Base-by-base conservation (phyloP, 108 stramenopile species). In the Nannochloropsis gaditana region DNA sequence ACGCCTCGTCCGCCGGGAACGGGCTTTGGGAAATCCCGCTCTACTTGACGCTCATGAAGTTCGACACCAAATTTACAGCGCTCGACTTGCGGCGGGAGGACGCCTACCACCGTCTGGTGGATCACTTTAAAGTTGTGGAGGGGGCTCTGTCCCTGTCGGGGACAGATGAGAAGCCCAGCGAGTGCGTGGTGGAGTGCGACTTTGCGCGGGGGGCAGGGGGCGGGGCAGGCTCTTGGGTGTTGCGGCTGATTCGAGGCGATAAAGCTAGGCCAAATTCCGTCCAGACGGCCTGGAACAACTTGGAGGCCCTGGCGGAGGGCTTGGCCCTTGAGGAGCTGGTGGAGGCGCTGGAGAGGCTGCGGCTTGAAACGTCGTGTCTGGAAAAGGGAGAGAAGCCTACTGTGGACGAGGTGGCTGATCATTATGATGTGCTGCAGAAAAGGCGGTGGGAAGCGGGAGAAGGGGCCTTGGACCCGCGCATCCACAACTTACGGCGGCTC, bases 401-500 rank as follows among this genome's bases (percentile, higher is more conserved):
- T 15, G 59, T 73, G 59, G 8, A 73, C n/a, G 59, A 73, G 15
- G 59, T 73, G 59, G 59, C 59, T 15, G n/a, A n/a, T 15, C 59
- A 73, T 73, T 73, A 73, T 6, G 59, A 73, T n/a, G n/a, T n/a
- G 59, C n/a, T 73, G 59, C 59, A 73, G 6, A n/a, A 73, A n/a
- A 73, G n/a, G 59, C 59, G 59, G 59, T 73, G 59, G 59, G 59
- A 73, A n/a, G 59, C 15, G 50, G 50, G 42, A 9, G 82, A 43
- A 21, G 19, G 45, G 31, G 82, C 45, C 5, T 9, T 85, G 42
- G 85, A 83, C 9, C 44, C 43, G 0, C 21, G 45, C 21, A 79
- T 86, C 31, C 45, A 84, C n/a, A 83, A 84, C 21, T 73, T 86
- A n/a, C 47, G 86, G n/a, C 44, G 83, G 3, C 59, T 86, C 59